Evolutionary conservation across 2,329 filamentous ascomycete genomes (phyloP), one percentile per base, ranked within the genome.

Genomic region (Aureobasidium namibiae): DNA sequence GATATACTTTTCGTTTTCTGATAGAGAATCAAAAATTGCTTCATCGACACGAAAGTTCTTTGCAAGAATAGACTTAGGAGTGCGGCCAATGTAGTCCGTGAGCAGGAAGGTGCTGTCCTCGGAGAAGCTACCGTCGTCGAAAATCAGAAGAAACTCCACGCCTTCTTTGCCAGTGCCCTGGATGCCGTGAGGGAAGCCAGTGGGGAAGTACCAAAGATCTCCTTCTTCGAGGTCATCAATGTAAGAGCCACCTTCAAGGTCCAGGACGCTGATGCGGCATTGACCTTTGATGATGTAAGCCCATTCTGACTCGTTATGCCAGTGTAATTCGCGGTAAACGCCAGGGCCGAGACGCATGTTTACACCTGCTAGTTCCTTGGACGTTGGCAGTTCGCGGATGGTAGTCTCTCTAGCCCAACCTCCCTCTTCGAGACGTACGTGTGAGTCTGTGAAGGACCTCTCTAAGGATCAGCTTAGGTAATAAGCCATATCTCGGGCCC

Each of bases 131-230:
- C 82, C 82, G 57, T 82, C 76, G 61, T 85, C 82, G 62, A 85
- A 85, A 46, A 87, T 76, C 39, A 87, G 75, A 1, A 87, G 73
- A 66, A 87, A 87, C 61, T 86, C 82, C 1, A 80, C 82, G 29
- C 83, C 88, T 46, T 88, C 48, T 18, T 52, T 26, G 13, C 45
- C 48, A 0, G 91, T 75, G 0, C 86, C 88, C 71, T 91, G 88
- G 1, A 92, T 80, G 0, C 86, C 89, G 70, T 92, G 88, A 11
- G 88, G 88, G 34, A 90, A 81, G 7, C 88, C 88, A 11, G 84
- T 83, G 23, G 88, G 88, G 73, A 92, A 92, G 67, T 89, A 92
- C 88, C 87, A 92, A 7, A 92, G 72, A 66, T 92, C 89, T 4
- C 89, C 89, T 67, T 88, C 85, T 67, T 84, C 80, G 23, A 92